A percentile compares a stretch with the other conserved stretches of the same genome.
Conservation (phyloP, 345 rosid species). For the Lepidium sativum region DNA sequence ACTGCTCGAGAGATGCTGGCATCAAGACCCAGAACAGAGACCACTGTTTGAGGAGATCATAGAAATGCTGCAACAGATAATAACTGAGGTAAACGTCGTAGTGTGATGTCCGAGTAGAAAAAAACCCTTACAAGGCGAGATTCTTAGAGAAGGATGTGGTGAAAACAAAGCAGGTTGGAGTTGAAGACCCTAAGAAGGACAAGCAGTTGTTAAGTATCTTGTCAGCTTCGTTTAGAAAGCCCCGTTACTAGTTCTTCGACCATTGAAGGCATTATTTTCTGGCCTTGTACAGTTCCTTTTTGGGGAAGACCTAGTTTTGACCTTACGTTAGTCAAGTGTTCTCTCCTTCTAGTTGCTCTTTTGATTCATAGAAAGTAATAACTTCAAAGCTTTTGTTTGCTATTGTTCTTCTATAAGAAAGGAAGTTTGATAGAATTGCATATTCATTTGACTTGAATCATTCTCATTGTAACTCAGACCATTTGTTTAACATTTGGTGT, state of each 20-base stretch:
- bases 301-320: slow-evolving; percentile 14
- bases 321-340: neutral
- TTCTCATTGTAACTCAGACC: neutral
- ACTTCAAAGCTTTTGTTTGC: neutral
- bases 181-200: slow-evolving; percentile 37
- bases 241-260: slow-evolving; percentile 21
- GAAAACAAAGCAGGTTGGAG: slow-evolving; percentile 44
- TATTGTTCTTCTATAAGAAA: neutral
- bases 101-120: neutral
- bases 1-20: slow-evolving; percentile 87
- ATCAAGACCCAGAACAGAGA: slow-evolving; percentile 65
- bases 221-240: slow-evolving; percentile 34
- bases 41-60: slow-evolving; percentile 72
- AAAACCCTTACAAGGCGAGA: slow-evolving; percentile 3
- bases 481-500: neutral
- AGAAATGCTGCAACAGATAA: slow-evolving; percentile 56
- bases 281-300: slow-evolving; percentile 32
- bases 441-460: neutral
- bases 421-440: neutral
- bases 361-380: neutral
- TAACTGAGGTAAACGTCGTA: slow-evolving; percentile 47
- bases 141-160: slow-evolving; percentile 18
- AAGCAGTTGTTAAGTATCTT: slow-evolving; percentile 32
- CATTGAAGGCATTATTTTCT: neutral
- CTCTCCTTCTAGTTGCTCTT: neutral